Conservation (phyloP, 352 stramenopile species). For the Aphanomyces astaci region DNA sequence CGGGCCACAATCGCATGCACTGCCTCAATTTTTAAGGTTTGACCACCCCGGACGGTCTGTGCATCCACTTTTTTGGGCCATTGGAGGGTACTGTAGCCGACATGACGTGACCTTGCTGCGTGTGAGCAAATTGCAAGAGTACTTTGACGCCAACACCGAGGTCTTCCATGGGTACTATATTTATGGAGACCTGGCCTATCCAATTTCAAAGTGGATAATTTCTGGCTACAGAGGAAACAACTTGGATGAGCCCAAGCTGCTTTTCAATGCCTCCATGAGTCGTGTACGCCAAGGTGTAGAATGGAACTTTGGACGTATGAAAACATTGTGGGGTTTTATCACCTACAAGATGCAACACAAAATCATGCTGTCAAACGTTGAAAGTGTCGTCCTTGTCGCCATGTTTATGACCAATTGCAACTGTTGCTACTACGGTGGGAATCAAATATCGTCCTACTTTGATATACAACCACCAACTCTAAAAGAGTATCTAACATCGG, state of each 20-base stretch:
- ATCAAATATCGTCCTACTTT: too few relatives aligned
- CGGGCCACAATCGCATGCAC: neutral
- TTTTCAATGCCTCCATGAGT: constrained; percentile 24
- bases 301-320: constrained; percentile 22
- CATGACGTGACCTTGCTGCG: neutral
- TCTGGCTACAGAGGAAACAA: constrained; percentile 16
- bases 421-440: too few relatives aligned
- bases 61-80: neutral
- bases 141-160: neutral
- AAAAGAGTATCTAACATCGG: too few relatives aligned
- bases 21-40: neutral
- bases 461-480: too few relatives aligned
- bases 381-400: too few relatives aligned
- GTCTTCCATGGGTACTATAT: neutral
- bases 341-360: constrained; percentile 11
- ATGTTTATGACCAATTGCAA: too few relatives aligned
- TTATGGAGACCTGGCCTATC: constrained; percentile 22
- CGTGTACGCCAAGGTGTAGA: constrained; percentile 16
- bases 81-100: neutral
- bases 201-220: constrained; percentile 4
- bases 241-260: neutral
- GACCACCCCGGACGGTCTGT: neutral
- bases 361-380: neutral
- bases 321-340: constrained; percentile 23
- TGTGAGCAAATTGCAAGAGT: neutral